Base-by-base conservation (phyloP, 108 stramenopile species). In the Fistulifera solaris region DNA sequence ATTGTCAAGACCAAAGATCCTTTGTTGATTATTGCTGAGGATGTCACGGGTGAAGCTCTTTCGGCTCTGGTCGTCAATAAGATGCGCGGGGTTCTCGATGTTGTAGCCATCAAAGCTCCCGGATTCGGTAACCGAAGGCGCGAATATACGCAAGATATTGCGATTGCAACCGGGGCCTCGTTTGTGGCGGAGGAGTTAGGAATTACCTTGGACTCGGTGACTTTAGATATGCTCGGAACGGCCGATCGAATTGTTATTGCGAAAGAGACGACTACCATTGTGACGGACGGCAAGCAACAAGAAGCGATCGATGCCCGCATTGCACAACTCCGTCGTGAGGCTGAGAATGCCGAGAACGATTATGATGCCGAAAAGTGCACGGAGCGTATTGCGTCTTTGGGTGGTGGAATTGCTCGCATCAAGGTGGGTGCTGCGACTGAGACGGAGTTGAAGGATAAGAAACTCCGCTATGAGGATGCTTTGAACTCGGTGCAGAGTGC, bases 401-500 rank as follows among this genome's bases (percentile, higher is more conserved):
- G 96, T 0, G 96, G 96, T 27, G 96, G 96, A 38, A 95, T 95
- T 63, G 94, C 94, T 35, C 76, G 94, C 19, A 97, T 97, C 70
- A 97, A 97, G 87, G 89, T 97, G 31, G 96, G 96, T 39, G 96
- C 96, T 13, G 96, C 96, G 16, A 97, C 96, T 17, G 96, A 97
- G 75, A 97, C 96, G 12, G 96, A 97, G 66, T 67, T 97, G 41
- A 97, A 95, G 89, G 96, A 97, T 68, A 97, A 97, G 84, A 95
- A 96, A 76, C 87, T 97, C 23, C 81, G 96, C 35, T 95, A 95
- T 68, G 96, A 95, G 58, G 96, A 94, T 77, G 96, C 96, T 35
- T 62, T 97, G 28, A 97, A 97, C 76, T 93, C 92, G 3, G 94
- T 97, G 11, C 59, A 88, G 42, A 75, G 74, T 47, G 96, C 96